These are phyloP conservation scores for Logfia minima DNA, from an alignment of 129 eudicot species.

Conservation along the genomic window DNA sequence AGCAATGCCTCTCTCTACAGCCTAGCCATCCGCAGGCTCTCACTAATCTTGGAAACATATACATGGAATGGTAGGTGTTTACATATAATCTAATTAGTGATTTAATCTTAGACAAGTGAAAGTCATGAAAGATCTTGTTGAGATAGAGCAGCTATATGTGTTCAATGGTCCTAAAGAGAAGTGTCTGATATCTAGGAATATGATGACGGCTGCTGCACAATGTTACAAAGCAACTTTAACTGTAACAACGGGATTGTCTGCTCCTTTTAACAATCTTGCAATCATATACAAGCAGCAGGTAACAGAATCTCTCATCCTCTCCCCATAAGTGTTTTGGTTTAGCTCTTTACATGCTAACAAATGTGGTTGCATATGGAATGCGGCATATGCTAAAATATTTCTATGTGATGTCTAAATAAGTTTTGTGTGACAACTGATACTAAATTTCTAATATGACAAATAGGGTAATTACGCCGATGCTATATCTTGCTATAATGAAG, in stretches of 20 bases:
- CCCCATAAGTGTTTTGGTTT: background rate
- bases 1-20: slow-evolving; percentile 96
- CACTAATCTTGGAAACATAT: slow-evolving; percentile 93
- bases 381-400: background rate
- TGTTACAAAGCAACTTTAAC: slow-evolving; percentile 80
- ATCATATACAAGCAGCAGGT: slow-evolving; percentile 97
- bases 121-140: background rate
- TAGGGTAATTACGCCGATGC: slow-evolving; percentile 95
- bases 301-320: background rate
- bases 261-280: slow-evolving; percentile 93
- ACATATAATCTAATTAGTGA: slow-evolving; percentile 8
- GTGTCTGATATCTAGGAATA: slow-evolving; percentile 64
- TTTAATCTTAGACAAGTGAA: background rate
- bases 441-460: slow-evolving; percentile 6
- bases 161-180: slow-evolving; percentile 20
- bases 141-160: background rate
- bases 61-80: slow-evolving; percentile 84
- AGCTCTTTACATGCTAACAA: background rate
- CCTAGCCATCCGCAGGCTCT: slow-evolving; percentile 97
- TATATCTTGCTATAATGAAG: slow-evolving; percentile 88
- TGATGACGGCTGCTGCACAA: slow-evolving; percentile 88
- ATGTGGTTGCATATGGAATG: background rate
- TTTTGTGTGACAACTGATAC: background rate
- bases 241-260: slow-evolving; percentile 93
- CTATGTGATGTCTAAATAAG: background rate